These are phyloP conservation scores for Xylariaceae sp. DNA, from an alignment of 2,329 filamentous ascomycete genomes.

Conservation along the genomic window DNA sequence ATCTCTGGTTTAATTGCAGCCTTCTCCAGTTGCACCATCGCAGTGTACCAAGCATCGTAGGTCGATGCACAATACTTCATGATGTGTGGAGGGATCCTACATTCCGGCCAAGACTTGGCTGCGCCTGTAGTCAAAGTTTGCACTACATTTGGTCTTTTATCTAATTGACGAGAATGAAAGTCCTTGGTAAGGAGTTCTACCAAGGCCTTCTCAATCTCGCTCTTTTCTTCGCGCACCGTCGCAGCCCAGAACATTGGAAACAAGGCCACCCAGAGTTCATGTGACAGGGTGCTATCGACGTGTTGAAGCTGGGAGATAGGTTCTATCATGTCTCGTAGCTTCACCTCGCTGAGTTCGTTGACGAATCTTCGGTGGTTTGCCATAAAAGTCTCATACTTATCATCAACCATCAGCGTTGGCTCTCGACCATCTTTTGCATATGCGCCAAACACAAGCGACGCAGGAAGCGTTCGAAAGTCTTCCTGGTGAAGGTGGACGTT, in stretches of 20 bases:
- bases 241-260: constrained; percentile 96
- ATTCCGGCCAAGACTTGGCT: constrained; percentile 78
- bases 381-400: constrained; percentile 78
- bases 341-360: constrained; percentile 78
- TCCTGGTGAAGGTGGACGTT: constrained; percentile 74
- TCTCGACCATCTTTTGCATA: constrained; percentile 68
- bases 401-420: constrained; percentile 71
- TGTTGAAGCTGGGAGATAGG: constrained; percentile 92
- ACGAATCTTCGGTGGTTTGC: constrained; percentile 79
- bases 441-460: constrained; percentile 69
- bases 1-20: constrained; percentile 79
- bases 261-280: constrained; percentile 84
- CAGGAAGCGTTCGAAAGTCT: constrained; percentile 76
- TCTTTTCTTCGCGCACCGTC: constrained; percentile 80
- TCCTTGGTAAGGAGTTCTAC: constrained; percentile 91
- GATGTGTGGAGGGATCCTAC: constrained; percentile 92
- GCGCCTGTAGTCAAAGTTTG: constrained; percentile 88
- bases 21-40: constrained; percentile 84
- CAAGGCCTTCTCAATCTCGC: constrained; percentile 86
- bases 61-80: constrained; percentile 93
- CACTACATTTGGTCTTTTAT: constrained; percentile 92
- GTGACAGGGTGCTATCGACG: constrained; percentile 74
- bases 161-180: constrained; percentile 90
- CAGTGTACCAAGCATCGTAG: constrained; percentile 97
- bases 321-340: constrained; percentile 83